Base-by-base conservation (phyloP, 805 yeast species). In the Teunomyces lycoperdinae region DNA sequence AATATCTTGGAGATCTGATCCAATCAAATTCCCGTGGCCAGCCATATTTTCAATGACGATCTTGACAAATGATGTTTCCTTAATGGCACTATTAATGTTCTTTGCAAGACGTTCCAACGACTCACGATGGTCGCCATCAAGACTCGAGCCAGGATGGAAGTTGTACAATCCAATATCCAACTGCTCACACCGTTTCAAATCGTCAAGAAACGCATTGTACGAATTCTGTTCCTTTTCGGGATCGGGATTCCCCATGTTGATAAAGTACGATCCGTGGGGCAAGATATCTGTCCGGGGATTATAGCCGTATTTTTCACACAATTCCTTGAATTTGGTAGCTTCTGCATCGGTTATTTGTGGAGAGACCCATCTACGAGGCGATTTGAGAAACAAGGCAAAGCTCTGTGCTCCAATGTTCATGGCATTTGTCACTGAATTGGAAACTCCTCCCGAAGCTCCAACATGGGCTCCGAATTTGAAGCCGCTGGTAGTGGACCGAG, bases 11-110 rank as follows among this genome's bases (percentile, higher is more conserved):
- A 92, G 68, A 36, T 79, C 74, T 3, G 92, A 84, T 0, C 98
- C 99, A 36, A 94, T 85, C 50, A 92, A 77, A 52, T 87, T 85
- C 2, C 96, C 97, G 57, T 89, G 95, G 8, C 99, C 99, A 1
- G 99, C 97, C 99, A 94, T 94, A 61, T 92, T 94, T 61, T 94
- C 99, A 50, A 94, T 76, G 9, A 94, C 95, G 39, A 94, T 83
- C 59, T 85, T 91, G 29, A 94, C 98, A 61, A 81, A 85, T 5
- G 69, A 58, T 0, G 99, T 94, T 48, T 81, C 82, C 24, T 67
- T 66, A 43, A 87, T 84, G 4, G 96, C 97, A 42, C 69, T 75
- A 64, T 94, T 92, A 53, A 94, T 84, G 55, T 86, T 85, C 20
- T 74, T 73, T 0, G 98, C 98, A 53, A 94, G 71, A 49, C 83